Conservation (phyloP, 2,329 filamentous ascomycete species). For the Fusarium newnesense region DNA sequence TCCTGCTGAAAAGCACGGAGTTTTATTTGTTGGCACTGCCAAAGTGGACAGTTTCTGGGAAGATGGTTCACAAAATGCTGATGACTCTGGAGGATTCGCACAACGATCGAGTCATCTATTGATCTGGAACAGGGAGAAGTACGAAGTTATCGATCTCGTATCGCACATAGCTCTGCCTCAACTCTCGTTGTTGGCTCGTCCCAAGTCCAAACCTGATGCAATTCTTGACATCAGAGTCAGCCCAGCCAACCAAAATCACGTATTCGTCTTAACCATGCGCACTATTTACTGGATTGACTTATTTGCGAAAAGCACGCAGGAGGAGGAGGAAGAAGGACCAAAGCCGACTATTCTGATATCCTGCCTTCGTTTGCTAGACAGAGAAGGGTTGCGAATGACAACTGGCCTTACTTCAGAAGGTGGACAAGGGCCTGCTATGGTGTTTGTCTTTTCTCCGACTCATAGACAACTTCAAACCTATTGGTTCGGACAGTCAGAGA, state of each 20-base stretch:
- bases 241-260: conserved; percentile 56
- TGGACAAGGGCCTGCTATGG: conserved; percentile 41
- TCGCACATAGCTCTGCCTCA: conserved; percentile 44
- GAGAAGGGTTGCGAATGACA: conserved; percentile 45
- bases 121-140: conserved; percentile 51
- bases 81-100: conserved; percentile 7
- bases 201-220: conserved; percentile 45
- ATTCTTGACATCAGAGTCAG: conserved; percentile 68
- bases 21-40: conserved; percentile 54
- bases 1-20: conserved; percentile 53
- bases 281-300: conserved; percentile 62
- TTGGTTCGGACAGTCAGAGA: conserved; percentile 46
- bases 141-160: conserved; percentile 52
- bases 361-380: conserved; percentile 45
- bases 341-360: conserved; percentile 43
- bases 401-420: conserved; percentile 40
- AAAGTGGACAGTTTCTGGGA: conserved; percentile 37
- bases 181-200: conserved; percentile 42
- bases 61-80: conserved; percentile 15
- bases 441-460: conserved; percentile 49
- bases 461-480: conserved; percentile 49
- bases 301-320: conserved; percentile 23
- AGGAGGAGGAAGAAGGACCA: background rate
- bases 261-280: conserved; percentile 68
- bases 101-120: conserved; percentile 44